Conservation (phyloP, 441 rosid species). For the Populus hybrid region DNA sequence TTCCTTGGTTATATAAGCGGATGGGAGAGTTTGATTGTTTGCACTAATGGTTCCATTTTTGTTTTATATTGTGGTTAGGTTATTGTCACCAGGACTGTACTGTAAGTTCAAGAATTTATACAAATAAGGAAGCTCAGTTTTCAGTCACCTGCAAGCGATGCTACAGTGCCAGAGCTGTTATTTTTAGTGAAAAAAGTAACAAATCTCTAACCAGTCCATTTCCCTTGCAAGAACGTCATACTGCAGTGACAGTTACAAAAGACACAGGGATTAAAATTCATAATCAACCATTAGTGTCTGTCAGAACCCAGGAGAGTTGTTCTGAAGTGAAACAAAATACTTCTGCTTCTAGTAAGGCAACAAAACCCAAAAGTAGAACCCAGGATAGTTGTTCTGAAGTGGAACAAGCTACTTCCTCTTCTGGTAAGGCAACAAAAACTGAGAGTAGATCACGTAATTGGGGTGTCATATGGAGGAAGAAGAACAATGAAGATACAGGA, state of each 20-base stretch:
- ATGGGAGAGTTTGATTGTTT: not conserved
- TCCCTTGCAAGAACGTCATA: constrained; percentile 36
- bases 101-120: constrained; percentile 35
- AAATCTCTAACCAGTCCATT: constrained; percentile 52
- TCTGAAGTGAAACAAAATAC: constrained; percentile 43
- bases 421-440: constrained; percentile 28
- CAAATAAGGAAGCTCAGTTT: constrained; percentile 35
- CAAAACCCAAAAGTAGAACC: constrained; percentile 41
- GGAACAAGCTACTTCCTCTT: constrained; percentile 27
- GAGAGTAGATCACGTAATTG: constrained; percentile 47
- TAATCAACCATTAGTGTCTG: constrained; percentile 40
- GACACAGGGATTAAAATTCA: constrained; percentile 41
- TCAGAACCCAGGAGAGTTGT: constrained; percentile 29
- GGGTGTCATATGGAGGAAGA: constrained; percentile 94
- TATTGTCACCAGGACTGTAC: constrained; percentile 84
- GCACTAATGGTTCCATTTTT: constrained; percentile 12
- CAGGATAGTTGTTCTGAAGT: not conserved
- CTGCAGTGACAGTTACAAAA: constrained; percentile 31
- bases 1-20: not conserved
- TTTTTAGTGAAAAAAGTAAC: constrained; percentile 33
- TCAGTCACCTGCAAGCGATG: constrained; percentile 68
- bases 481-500: constrained; percentile 60
- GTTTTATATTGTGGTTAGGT: constrained; percentile 43
- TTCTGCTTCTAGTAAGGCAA: constrained; percentile 33
- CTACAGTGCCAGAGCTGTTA: constrained; percentile 49